These are phyloP conservation scores for Fraxinus paxiana DNA, from an alignment of 305 asterid genomes.

Conservation along the genomic window DNA sequence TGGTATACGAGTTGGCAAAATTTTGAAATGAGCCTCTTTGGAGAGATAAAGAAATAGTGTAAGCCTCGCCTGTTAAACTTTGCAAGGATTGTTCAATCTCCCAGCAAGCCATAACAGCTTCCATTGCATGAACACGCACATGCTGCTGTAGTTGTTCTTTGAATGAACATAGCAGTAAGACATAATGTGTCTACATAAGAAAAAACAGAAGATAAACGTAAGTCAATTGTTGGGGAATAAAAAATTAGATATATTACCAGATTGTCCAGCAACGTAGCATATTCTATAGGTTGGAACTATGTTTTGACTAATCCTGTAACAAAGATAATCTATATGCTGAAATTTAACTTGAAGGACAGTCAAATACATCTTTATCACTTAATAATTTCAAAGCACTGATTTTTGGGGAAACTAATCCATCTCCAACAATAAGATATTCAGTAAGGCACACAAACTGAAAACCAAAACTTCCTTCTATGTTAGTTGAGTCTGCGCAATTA, in stretches of 20 bases:
- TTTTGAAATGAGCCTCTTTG: background rate
- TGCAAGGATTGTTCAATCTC: constrained; percentile 61
- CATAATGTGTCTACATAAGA: constrained; percentile 45
- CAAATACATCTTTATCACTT: background rate
- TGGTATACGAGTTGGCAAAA: background rate
- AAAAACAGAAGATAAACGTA: background rate
- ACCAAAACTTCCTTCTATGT: background rate
- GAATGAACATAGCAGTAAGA: constrained; percentile 52
- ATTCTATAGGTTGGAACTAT: background rate
- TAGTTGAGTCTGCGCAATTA: background rate
- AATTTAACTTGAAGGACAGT: constrained; percentile 4
- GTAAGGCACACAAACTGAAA: background rate
- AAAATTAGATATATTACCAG: background rate
- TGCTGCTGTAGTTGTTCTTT: constrained; percentile 63
- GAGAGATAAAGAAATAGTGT: background rate
- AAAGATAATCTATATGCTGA: background rate
- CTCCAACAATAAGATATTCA: background rate
- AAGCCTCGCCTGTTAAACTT: constrained; percentile 47
- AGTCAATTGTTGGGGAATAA: background rate
- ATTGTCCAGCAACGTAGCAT: background rate
- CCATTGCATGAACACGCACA: constrained; percentile 66
- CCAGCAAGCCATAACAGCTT: constrained; percentile 71
- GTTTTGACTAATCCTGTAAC: background rate
- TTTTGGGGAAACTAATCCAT: background rate
- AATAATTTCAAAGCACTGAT: background rate